Base-by-base conservation (phyloP, 73 alveolate species). In the Effrenium voratum region DNA sequence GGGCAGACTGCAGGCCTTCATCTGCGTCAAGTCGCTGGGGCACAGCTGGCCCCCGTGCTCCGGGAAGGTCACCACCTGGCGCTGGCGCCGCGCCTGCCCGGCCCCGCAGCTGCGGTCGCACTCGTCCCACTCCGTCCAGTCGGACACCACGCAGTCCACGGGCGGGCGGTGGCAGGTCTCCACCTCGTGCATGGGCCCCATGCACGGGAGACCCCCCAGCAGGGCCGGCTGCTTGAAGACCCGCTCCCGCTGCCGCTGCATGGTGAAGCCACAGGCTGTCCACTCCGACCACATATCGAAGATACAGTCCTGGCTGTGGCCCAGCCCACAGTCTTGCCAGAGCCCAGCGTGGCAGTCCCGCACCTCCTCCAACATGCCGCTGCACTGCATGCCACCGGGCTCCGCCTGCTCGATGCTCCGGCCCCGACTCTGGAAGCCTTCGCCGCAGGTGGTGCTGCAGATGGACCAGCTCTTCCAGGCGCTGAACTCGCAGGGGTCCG, bases 361-460 rank as follows among this genome's bases (percentile, higher is more conserved):
- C 49, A 90, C 97, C 75, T 90, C 88, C 41, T 86, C 46, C 32
- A 90, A 50, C 59, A 75, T 34, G 40, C 97, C 97, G 40, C 46
- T 90, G 87, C 97, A 90, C 44, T 90, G 97, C 22, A 63, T 59
- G 3, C 97, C 97, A 3, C 97, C 97, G 34, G 82, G 40, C 0
- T 90, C 97, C 10, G 97, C 97, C 87, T 68, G 30, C 77, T 60
- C 44, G 15, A 90, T 79, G 55, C n/a, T 28, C 22, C 97, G 86
- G 15, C 32, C 41, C 16, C 97, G 97, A 5, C 40, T n/a, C 13
- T 41, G 97, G 49, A 63, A 90, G 44, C 97, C 97, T 46, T 90
- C 97, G 26, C 97, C 97, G 34, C 97, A 90, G 34, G 88, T 90
- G 41, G 97, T 90, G 44, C 97, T 90, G 87, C 97, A 90, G 44